phyloP scores from a whole-genome alignment of 345 rosid genomes.

The Eutrema heterophyllum region DNA sequence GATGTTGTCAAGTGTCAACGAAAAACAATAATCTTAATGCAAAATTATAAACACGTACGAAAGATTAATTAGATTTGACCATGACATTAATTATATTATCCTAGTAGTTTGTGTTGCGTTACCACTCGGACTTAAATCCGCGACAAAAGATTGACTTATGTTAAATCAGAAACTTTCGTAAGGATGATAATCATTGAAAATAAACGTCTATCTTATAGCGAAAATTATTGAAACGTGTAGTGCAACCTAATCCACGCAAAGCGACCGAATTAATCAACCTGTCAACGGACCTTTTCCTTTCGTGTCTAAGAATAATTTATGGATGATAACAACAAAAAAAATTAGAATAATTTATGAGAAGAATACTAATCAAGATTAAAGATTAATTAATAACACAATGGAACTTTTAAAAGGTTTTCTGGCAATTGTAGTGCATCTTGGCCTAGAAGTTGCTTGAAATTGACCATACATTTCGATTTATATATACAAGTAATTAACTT shows the following conservation, averaged over 20 bases:
- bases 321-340: not conserved
- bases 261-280: not conserved
- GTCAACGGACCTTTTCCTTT: not conserved
- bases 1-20: not conserved
- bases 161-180: not conserved
- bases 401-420: too few species aligned
- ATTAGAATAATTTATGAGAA: not conserved
- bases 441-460: too few species aligned
- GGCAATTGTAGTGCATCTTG: too few species aligned
- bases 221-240: not conserved
- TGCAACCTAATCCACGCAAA: not conserved
- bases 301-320: not conserved
- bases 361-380: too few species aligned
- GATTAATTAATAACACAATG: too few species aligned
- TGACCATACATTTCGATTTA: too few species aligned
- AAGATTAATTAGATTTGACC: not conserved
- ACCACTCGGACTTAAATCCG: not conserved
- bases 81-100: not conserved
- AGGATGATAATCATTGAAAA: not conserved
- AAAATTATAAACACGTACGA: not conserved
- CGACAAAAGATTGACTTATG: not conserved
- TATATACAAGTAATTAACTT: too few species aligned
- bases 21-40: not conserved
- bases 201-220: not conserved
- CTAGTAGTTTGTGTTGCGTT: not conserved